These are phyloP conservation scores for Verticillium tricorpus DNA, from an alignment of 2,329 filamentous ascomycete genomes.

Conservation along the genomic window DNA sequence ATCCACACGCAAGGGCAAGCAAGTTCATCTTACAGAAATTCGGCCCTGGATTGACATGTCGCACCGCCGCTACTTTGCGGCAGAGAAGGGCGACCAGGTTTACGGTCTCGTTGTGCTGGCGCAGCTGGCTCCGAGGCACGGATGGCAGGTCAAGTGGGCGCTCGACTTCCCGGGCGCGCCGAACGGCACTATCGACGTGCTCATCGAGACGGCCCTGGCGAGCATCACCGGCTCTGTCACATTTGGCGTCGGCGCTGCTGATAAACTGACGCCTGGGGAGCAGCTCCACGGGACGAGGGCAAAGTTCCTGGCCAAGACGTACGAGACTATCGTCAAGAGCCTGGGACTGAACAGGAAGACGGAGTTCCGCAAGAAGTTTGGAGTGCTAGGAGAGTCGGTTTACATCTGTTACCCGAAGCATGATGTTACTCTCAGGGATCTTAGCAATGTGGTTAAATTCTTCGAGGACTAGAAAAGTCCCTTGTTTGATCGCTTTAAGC, in stretches of 20 bases:
- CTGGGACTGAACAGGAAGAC: constrained; percentile 79
- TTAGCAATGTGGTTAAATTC: constrained; percentile 84
- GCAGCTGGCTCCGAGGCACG: constrained; percentile 73
- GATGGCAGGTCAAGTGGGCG: constrained; percentile 95
- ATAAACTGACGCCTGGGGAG: constrained; percentile 70
- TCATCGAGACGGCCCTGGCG: constrained; percentile 66
- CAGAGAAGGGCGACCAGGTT: constrained; percentile 69
- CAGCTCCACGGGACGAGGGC: constrained; percentile 77
- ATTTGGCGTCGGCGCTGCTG: constrained; percentile 79
- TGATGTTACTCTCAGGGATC: constrained; percentile 75
- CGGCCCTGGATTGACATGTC: constrained; percentile 79
- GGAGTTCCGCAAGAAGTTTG: constrained; percentile 88
- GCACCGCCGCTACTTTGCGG: constrained; percentile 83
- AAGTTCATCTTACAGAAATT: constrained; percentile 88
- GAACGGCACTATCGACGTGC: constrained; percentile 80
- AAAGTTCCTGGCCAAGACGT: constrained; percentile 76
- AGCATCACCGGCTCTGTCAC: constrained; percentile 59
- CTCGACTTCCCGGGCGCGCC: constrained; percentile 85
- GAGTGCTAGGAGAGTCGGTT: constrained; percentile 75
- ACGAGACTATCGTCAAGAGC: constrained; percentile 76
- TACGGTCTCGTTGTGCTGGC: constrained; percentile 77
- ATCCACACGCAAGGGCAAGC: constrained; percentile 69
- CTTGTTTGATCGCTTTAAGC: not conserved
- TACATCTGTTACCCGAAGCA: constrained; percentile 89
- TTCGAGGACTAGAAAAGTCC: constrained; percentile 55